These are phyloP conservation scores for Hypoxylon lenormandii DNA, from an alignment of 495 filamentous ascomycete species.

Conservation along the genomic window DNA sequence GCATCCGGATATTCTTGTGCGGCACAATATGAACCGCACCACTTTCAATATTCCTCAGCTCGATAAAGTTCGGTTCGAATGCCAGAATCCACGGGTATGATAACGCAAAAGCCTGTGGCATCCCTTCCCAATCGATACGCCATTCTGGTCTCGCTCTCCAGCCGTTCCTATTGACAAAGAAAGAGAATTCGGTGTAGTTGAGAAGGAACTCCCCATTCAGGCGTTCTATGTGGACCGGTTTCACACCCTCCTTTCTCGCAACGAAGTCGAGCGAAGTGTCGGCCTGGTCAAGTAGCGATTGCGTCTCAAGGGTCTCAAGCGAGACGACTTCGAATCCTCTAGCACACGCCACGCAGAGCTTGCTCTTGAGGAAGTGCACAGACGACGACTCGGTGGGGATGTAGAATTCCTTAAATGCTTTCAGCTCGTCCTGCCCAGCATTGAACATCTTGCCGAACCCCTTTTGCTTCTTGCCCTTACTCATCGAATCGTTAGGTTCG, in stretches of 20 bases:
- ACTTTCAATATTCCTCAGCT: conserved; percentile 93
- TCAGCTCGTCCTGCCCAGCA: conserved; percentile 89
- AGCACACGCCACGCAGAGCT: conserved; percentile 94
- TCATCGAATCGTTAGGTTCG: conserved; percentile 92
- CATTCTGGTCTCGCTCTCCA: conserved; percentile 96
- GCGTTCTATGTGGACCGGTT: conserved; percentile 97
- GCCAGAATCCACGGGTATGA: conserved; percentile 96
- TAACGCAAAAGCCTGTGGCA: conserved; percentile 87
- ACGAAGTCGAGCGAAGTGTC: conserved; percentile 99
- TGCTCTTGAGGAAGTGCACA: conserved; percentile 96
- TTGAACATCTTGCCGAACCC: conserved; percentile 95
- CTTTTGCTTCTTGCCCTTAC: conserved; percentile 87
- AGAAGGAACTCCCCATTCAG: conserved; percentile 96
- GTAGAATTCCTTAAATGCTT: conserved; percentile 98
- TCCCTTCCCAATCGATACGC: conserved; percentile 97
- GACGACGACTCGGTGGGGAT: conserved; percentile 96
- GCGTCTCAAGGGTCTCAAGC: conserved; percentile 95
- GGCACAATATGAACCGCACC: conserved; percentile 94
- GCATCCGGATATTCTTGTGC: conserved; percentile 93
- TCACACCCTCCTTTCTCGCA: conserved; percentile 87
- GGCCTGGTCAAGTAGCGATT: conserved; percentile 95
- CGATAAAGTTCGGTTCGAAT: conserved; percentile 98
- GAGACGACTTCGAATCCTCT: conserved; percentile 97
- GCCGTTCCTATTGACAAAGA: conserved; percentile 98
- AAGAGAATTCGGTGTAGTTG: conserved; percentile 97